phyloP scores from a whole-genome alignment of 352 stramenopile species.

The Blastocystis sp. region DNA sequence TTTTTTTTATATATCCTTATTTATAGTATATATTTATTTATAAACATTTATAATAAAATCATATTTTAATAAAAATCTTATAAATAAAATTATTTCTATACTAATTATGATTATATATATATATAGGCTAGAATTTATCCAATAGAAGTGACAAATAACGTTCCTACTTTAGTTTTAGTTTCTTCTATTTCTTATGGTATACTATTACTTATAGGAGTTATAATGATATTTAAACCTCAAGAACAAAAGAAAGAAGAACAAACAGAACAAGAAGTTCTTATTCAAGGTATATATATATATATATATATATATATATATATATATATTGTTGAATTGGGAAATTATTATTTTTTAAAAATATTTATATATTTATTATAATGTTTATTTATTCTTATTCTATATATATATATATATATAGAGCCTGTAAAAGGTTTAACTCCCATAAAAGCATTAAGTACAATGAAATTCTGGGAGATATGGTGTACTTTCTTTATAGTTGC shows the following conservation, averaged over 20 bases:
- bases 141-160: neutral
- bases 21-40: too few species aligned
- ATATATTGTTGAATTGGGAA: neutral
- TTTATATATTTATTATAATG: too few species aligned
- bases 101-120: too few species aligned
- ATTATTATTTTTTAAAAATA: too few species aligned
- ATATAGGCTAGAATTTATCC: constrained; percentile 25
- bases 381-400: too few species aligned
- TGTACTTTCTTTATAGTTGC: constrained; percentile 5
- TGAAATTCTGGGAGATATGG: constrained; percentile 32
- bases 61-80: too few species aligned
- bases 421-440: neutral
- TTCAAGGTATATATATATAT: neutral
- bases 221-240: constrained; percentile 18
- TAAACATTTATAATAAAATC: too few species aligned
- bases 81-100: too few species aligned
- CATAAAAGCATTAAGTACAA: neutral
- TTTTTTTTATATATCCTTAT: too few species aligned
- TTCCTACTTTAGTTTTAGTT: constrained; percentile 9
- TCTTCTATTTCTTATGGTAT: constrained; percentile 1
- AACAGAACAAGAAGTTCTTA: neutral
- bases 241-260: constrained; percentile 15
- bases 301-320: neutral
- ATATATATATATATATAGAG: neutral
- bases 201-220: constrained; percentile 8